Evolutionary conservation across 78 protist species (phyloP).

Genomic region (Guillardia theta): DNA sequence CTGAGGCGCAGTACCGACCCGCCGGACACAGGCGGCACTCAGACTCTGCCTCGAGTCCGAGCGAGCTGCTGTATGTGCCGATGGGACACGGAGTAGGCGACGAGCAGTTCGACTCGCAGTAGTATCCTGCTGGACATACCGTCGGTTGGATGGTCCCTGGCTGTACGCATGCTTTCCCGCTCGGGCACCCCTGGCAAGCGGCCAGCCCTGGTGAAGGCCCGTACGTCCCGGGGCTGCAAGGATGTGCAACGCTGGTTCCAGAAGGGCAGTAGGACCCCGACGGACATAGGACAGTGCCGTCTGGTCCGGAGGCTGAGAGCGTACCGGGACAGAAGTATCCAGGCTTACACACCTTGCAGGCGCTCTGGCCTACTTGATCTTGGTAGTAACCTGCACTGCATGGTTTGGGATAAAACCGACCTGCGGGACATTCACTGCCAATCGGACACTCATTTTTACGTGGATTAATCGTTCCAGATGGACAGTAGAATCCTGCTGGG

Average conservation of each 20-base stretch:
- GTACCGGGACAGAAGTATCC: slow-evolving; percentile 56
- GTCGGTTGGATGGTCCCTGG: not conserved
- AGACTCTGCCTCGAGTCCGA: not conserved
- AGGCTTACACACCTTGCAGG: slow-evolving; percentile 42
- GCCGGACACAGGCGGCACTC: not conserved
- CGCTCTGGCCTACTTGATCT: not conserved
- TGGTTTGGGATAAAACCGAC: not conserved
- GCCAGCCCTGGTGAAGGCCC: not conserved
- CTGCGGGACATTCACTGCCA: not conserved
- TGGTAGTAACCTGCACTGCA: slow-evolving; percentile 56
- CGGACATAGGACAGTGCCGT: slow-evolving; percentile 35
- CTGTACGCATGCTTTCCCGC: not conserved
- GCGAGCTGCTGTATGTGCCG: not conserved
- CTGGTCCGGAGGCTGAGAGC: not conserved
- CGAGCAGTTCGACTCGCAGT: slow-evolving; percentile 52
- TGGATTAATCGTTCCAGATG: not conserved
- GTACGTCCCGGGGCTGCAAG: slow-evolving; percentile 29
- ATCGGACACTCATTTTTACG: not conserved
- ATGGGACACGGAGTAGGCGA: slow-evolving; percentile 4
- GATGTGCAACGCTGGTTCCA: not conserved
- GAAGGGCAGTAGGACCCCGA: slow-evolving; percentile 16
- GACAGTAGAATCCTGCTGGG: slow-evolving; percentile 65
- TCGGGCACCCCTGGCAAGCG: not conserved
- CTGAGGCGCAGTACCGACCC: not conserved
- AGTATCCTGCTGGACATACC: slow-evolving; percentile 63